Base-by-base conservation (phyloP, 345 rosid genomes). In the Eucalyptus curtisii region DNA sequence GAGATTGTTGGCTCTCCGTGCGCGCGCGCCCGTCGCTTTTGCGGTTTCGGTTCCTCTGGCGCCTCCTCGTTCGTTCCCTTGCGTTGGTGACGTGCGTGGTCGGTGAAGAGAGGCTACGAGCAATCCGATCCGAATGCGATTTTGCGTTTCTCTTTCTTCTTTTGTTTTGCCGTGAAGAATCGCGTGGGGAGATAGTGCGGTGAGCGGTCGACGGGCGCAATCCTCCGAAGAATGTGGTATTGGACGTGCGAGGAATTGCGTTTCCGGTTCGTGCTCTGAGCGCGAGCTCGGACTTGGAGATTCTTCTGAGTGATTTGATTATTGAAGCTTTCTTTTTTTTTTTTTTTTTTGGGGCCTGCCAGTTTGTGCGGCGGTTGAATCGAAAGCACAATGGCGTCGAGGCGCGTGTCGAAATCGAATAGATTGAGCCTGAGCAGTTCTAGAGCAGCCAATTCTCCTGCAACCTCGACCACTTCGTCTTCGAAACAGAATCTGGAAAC, bases 381-480 rank as follows among this genome's bases (percentile, higher is more conserved):
- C 16, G 86, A 85, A 87, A 91, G 86, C 91, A 88, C 87, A 92
- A 98, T 98, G 99, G 93, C 99, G 91, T 92, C 98, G 17, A 95
- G 88, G 89, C 96, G 91, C 37, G 95, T 93, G 92, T 89, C 94
- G 55, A 96, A 93, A 92, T 89, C 95, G 86, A 96, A 90, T 88
- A 97, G 92, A 90, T 88, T 92, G 89, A 91, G 93, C 87, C 90
- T 91, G 48, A 89, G 89, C 76, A 89, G 89, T 59, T 91, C 92
- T 20, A 97, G 93, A 88, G 95, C 92, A 89, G 96, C 93, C 85
- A 95, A 97, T 91, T 97, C 99, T 20, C 94, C 94, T 68, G 93
- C 99, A 49, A 94, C 99, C 87, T 95, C 99, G 22, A 98, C 99
- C 57, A 95, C 99, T 30, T 95, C 99, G 9, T 96, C 99, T 86